Evolutionary conservation across 352 stramenopile species (phyloP), one percentile per base, ranked within the genome.

Genomic region (Phytophthora gonapodyides): DNA sequence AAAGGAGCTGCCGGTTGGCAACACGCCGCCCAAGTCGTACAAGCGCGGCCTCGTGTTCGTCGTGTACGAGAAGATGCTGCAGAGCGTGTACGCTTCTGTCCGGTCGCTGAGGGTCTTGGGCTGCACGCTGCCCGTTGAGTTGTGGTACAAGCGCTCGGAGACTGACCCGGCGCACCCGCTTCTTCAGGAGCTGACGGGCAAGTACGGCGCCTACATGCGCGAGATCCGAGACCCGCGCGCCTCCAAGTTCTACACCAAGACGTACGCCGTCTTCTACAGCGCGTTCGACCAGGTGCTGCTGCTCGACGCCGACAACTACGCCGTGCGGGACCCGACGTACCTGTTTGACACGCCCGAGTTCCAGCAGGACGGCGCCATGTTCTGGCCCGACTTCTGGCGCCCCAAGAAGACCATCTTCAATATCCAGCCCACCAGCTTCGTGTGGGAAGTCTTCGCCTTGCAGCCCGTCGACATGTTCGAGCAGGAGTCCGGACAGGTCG

Each of bases 371-470:
- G 84, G 84, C 0, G 82, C 84, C 6, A 61, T 94, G 8, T 94
- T 94, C 65, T 94, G 84, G 84, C 84, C 84, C 5, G 84, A 94
- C 42, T 94, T 86, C 56, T 94, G 84, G 84, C 69, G 70, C 7
- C 61, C 78, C 0, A 69, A 71, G 35, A 77, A 87, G 33, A 91
- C 83, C 8, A 89, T 92, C 17, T 94, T 94, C 61, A 88, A 91
- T 57, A 79, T 94, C 40, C 80, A 91, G 36, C 54, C 54, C 13
- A 70, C 61, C 3, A 90, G 71, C 31, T 71, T 94, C 30, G 67
- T 92, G 1, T 94, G 84, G 84, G 67, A 87, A n/a, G 55, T 89
- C 10, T 75, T 92, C 7, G 76, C 75, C 8, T 45, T 94, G 15
- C 19, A 72, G 6, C 73, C 66, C n/a, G 78, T 88, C 19, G 71